Evolutionary conservation across 208 protist species (phyloP).

Genomic region (Herpetomonas tarakana): DNA sequence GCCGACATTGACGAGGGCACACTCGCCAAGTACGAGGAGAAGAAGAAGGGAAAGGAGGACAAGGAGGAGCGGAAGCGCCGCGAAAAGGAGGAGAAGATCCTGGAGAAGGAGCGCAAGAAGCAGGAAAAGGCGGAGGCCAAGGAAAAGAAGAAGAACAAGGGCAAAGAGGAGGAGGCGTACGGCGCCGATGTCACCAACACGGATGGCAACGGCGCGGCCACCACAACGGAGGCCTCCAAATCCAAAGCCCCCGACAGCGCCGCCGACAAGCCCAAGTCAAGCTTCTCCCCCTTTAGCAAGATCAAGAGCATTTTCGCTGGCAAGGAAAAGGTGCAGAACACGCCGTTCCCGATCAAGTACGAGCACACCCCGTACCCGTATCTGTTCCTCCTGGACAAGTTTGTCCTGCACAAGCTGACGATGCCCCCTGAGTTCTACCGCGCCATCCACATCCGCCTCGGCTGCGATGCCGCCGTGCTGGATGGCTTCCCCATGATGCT

Average conservation of each 20-base stretch:
- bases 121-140: slow-evolving; percentile 19
- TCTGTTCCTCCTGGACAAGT: slow-evolving; percentile 35
- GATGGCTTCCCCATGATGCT: slow-evolving; percentile 32
- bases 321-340: slow-evolving; percentile 28
- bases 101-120: slow-evolving; percentile 22
- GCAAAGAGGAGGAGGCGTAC: slow-evolving; percentile 18
- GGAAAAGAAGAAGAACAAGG: slow-evolving; percentile 12
- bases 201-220: background rate
- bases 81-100: slow-evolving; percentile 36
- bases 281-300: slow-evolving; percentile 14
- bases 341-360: slow-evolving; percentile 37
- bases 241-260: background rate
- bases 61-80: slow-evolving; percentile 31
- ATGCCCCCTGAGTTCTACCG: slow-evolving; percentile 41
- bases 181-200: slow-evolving; percentile 23
- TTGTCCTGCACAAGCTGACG: slow-evolving; percentile 32
- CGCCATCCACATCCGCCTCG: slow-evolving; percentile 41
- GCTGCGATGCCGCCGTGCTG: slow-evolving; percentile 17
- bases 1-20: slow-evolving; percentile 24
- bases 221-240: background rate
- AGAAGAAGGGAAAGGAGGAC: slow-evolving; percentile 38
- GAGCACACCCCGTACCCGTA: slow-evolving; percentile 29
- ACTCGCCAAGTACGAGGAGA: slow-evolving; percentile 31
- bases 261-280: slow-evolving; percentile 20
- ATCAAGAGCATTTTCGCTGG: slow-evolving; percentile 31